Percentiles rank a stretch among this genome's conserved stretches.
Conservation (phyloP, 106 monocot species). For the Posidonia australis region DNA sequence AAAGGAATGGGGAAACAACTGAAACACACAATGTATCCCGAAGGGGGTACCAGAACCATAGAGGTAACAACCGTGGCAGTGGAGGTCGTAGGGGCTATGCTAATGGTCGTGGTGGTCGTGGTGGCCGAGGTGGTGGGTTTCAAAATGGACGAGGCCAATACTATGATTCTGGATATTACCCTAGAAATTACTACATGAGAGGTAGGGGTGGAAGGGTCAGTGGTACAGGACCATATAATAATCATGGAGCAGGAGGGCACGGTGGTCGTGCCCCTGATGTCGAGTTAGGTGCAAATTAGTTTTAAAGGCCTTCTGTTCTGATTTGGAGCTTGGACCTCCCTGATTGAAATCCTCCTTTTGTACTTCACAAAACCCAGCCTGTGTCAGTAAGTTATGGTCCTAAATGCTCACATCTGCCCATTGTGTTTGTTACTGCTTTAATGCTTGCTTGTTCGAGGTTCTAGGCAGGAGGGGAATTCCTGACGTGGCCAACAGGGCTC, state of each 20-base stretch:
- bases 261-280: not conserved
- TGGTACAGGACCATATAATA: slow-evolving; percentile 21
- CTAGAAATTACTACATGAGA: slow-evolving; percentile 35
- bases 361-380: not conserved
- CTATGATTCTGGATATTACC: slow-evolving; percentile 36
- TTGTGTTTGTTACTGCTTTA: not conserved
- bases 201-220: slow-evolving; percentile 45
- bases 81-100: slow-evolving; percentile 29
- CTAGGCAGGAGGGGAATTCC: too few species aligned
- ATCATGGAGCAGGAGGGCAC: not conserved
- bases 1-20: slow-evolving; percentile 15
- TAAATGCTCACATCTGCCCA: not conserved
- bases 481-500: too few species aligned
- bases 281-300: not conserved
- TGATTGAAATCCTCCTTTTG: not conserved
- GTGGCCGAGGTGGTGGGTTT: slow-evolving; percentile 22
- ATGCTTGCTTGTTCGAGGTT: too few species aligned
- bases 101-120: slow-evolving; percentile 28
- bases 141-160: slow-evolving; percentile 41
- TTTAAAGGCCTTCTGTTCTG: not conserved
- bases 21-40: slow-evolving; percentile 23
- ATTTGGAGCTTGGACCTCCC: not conserved
- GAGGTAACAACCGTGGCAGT: slow-evolving; percentile 34
- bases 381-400: not conserved
- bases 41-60: slow-evolving; percentile 31